phyloP scores from a whole-genome alignment of 2,329 filamentous ascomycete species.

The Sclerotinia subarctica region DNA sequence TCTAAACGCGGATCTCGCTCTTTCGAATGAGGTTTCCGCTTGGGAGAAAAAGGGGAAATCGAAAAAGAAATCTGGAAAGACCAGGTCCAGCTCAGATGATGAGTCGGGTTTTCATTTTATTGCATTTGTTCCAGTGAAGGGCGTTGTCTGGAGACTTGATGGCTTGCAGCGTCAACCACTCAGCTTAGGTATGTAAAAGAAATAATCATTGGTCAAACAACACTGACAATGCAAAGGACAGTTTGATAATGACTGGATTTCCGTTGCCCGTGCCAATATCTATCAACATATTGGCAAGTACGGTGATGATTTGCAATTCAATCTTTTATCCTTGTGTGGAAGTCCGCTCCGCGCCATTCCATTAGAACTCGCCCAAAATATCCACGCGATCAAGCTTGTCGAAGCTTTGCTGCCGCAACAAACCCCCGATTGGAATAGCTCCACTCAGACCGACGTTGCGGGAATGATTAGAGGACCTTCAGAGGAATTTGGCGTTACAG shows the following conservation, averaged over 20 bases:
- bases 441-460: conserved; percentile 29
- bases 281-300: conserved; percentile 64
- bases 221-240: conserved; percentile 27
- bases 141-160: conserved; percentile 82
- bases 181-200: conserved; percentile 50
- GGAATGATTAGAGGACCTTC: conserved; percentile 21
- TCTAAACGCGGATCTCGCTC: conserved; percentile 64
- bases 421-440: conserved; percentile 45
- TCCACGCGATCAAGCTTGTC: conserved; percentile 43
- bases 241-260: conserved; percentile 59
- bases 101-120: conserved; percentile 83
- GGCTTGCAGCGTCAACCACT: conserved; percentile 72
- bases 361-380: conserved; percentile 43
- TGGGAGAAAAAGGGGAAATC: conserved; percentile 41
- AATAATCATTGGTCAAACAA: neutral
- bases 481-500: conserved; percentile 25
- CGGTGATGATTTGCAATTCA: conserved; percentile 68
- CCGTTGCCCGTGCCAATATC: conserved; percentile 61
- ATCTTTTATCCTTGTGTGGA: conserved; percentile 69
- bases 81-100: conserved; percentile 45
- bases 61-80: conserved; percentile 40
- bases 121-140: conserved; percentile 76
- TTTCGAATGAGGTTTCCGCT: conserved; percentile 51
- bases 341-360: conserved; percentile 51
- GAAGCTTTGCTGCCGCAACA: conserved; percentile 41